Evolutionary conservation across 2,329 filamentous ascomycete species (phyloP).

Genomic region (Clonostachys rhizophaga): DNA sequence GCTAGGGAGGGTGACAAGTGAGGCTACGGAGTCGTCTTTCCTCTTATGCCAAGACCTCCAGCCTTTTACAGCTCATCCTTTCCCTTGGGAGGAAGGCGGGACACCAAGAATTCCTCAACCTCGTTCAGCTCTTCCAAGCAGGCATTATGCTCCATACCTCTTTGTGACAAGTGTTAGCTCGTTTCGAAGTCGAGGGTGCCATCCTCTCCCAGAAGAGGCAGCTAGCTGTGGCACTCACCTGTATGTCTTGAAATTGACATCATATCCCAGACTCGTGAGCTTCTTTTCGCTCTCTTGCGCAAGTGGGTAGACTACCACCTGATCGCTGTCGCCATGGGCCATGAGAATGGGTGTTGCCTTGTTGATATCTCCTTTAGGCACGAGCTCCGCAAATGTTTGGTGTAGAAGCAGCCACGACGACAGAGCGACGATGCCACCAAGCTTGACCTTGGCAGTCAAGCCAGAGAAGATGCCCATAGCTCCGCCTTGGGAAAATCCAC

Average conservation of each 20-base stretch:
- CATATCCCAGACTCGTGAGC: conserved; percentile 65
- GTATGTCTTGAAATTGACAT: conserved; percentile 74
- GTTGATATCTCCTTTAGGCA: conserved; percentile 35
- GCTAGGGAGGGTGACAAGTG: too few species aligned
- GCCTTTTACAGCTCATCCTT: not conserved
- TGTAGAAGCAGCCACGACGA: conserved; percentile 75
- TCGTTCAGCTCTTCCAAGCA: conserved; percentile 77
- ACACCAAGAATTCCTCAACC: conserved; percentile 57
- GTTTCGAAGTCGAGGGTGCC: conserved; percentile 1
- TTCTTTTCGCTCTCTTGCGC: conserved; percentile 63
- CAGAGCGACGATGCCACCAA: conserved; percentile 85
- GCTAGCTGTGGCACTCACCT: conserved; percentile 38
- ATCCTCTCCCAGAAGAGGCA: not conserved
- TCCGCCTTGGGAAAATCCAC: conserved; percentile 82
- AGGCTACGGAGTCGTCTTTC: too few species aligned
- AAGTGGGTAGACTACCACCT: conserved; percentile 64
- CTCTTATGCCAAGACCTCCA: too few species aligned
- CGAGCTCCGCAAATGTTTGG: conserved; percentile 31
- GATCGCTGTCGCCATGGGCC: conserved; percentile 79
- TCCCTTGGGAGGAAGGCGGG: conserved; percentile 33
- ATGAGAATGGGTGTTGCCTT: conserved; percentile 81
- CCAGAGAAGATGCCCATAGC: conserved; percentile 82
- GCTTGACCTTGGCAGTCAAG: conserved; percentile 64
- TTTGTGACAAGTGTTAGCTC: conserved; percentile 17
- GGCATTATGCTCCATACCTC: conserved; percentile 71